These are phyloP conservation scores for Podospora fimiseda DNA, from an alignment of 495 filamentous ascomycete species.

Conservation along the genomic window DNA sequence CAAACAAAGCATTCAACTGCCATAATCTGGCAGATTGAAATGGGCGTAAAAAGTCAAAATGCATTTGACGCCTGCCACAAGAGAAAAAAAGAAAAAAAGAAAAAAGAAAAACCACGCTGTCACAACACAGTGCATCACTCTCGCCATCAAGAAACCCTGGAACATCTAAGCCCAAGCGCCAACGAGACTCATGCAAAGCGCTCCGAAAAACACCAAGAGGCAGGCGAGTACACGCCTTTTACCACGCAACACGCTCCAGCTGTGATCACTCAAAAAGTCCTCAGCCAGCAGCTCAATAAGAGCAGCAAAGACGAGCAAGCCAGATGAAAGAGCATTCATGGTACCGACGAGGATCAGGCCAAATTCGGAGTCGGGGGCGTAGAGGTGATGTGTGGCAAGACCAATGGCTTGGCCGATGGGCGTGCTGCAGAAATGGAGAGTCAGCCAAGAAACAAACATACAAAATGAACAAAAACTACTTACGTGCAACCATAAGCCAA, in stretches of 20 bases:
- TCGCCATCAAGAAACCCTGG: no score
- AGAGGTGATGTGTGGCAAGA: constrained; percentile 72
- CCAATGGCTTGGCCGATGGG: constrained; percentile 88
- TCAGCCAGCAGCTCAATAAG: constrained; percentile 85
- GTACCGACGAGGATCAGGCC: constrained; percentile 84
- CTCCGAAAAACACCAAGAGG: constrained; percentile 66
- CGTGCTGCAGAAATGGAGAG: constrained; percentile 50
- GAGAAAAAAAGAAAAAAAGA: no score
- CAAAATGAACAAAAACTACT: constrained; percentile 1
- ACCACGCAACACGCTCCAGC: constrained; percentile 67
- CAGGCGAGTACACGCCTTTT: constrained; percentile 66
- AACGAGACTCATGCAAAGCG: constrained; percentile 77
- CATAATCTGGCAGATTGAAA: no score
- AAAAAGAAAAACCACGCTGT: no score
- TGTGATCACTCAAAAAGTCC: constrained; percentile 85
- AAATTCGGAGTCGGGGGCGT: constrained; percentile 70
- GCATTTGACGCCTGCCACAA: no score
- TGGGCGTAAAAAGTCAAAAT: no score
- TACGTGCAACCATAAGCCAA: constrained; percentile 70
- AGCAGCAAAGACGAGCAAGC: constrained; percentile 80
- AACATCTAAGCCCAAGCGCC: constrained; percentile 70
- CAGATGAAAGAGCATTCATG: constrained; percentile 83
- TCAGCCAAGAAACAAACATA: background rate
- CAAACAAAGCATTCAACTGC: no score
- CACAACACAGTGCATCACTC: background rate